These are phyloP conservation scores for Pontederia crassipes DNA, from an alignment of 176 grass and related monocot species.

Conservation along the genomic window DNA sequence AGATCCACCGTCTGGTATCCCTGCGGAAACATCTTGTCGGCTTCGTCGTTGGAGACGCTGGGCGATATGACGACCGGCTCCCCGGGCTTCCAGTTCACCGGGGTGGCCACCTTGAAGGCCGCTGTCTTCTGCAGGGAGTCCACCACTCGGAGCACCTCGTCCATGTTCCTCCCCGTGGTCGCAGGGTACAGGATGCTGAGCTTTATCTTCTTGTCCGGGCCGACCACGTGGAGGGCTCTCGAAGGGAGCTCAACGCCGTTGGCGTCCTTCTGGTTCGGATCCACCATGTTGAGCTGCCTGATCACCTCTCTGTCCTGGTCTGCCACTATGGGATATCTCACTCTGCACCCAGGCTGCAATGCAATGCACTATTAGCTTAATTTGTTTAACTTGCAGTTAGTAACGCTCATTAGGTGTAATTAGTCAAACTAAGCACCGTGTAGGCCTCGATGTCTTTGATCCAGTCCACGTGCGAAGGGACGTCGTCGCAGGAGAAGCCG, in stretches of 20 bases:
- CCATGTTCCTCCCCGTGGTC: conserved; percentile 70
- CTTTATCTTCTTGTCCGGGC: conserved; percentile 60
- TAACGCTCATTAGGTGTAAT: no score
- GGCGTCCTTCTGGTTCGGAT: conserved; percentile 67
- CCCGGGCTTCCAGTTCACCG: conserved; percentile 71
- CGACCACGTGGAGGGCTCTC: conserved; percentile 50
- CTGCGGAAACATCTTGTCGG: conserved; percentile 36
- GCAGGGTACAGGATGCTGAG: conserved; percentile 78
- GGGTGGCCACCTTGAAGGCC: conserved; percentile 58
- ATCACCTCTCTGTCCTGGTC: conserved; percentile 43
- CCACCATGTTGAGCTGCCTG: conserved; percentile 79
- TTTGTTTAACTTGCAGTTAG: no score
- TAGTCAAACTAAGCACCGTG: conserved; percentile 26
- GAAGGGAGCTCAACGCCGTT: conserved; percentile 42
- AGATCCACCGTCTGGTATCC: conserved; percentile 50
- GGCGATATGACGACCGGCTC: conserved; percentile 56
- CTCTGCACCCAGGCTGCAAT: conserved; percentile 21
- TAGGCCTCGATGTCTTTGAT: conserved; percentile 88
- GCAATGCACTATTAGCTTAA: no score
- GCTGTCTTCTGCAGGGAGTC: conserved; percentile 59
- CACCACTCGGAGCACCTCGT: conserved; percentile 62
- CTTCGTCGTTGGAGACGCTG: conserved; percentile 66
- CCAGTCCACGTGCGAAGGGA: conserved; percentile 66
- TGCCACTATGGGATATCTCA: conserved; percentile 63
- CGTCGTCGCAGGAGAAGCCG: conserved; percentile 72